Evolutionary conservation across 495 filamentous ascomycete genomes (phyloP), one percentile per base, ranked within the genome.

Genomic region (Penicillium bovifimosum): DNA sequence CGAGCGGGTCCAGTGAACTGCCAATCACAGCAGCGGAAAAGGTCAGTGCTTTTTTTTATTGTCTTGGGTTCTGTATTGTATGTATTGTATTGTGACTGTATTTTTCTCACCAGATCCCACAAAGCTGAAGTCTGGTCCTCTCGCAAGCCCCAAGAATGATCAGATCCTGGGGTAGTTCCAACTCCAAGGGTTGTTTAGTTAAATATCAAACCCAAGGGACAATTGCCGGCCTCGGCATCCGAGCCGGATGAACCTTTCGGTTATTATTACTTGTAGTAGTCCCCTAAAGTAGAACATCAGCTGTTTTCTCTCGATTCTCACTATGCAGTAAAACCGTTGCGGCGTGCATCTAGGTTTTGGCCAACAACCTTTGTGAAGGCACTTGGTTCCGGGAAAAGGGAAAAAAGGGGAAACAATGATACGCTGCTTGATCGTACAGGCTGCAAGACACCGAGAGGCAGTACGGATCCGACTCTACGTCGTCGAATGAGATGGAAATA

Each of bases 21-120:
- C 56, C 56, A 60, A 62, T 58, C 57, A 60, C 18, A 7, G 10
- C 13, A 6, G 38, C 48, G 44, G 53, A 47, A 55, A 48, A 54
- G 43, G 56, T 60, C 50, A 60, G 43, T 33, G n/a, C 4, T 31
- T 29, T 31, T 17, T 29, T 16, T 18, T 2, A 17, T 10, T 42
- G 6, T 24, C 13, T 28, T 28, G 2, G 8, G n/a, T 9, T 44
- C 2, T 26, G 16, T 16, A 9, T n/a, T 16, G 3, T 16, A n/a
- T n/a, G n/a, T n/a, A 3, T 38, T 18, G 16, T 31, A 31, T 31
- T 31, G 20, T 24, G 2, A 24, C 13, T 9, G 32, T 34, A 34
- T 20, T 33, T 31, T 4, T 4, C 20, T 32, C 40, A 45, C 42
- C 28, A 28, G 29, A 17, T 18, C 16, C 29, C 4, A 24, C 20